phyloP scores from a whole-genome alignment of 2,329 filamentous ascomycete genomes.

The Talaromyces piceae region DNA sequence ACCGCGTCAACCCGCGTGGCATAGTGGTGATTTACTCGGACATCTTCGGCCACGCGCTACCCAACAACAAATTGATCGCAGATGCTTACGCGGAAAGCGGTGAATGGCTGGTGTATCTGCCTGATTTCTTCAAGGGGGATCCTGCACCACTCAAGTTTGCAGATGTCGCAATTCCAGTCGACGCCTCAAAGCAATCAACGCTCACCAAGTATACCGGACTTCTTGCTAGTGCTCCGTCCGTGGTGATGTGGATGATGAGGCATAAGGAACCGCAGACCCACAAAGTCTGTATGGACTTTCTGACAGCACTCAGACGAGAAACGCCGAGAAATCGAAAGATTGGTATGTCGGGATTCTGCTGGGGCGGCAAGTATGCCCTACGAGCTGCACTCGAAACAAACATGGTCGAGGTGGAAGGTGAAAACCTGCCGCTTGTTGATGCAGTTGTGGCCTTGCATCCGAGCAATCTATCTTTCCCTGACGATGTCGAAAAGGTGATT shows the following conservation, averaged over 20 bases:
- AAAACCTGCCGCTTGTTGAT: slow-evolving; percentile 29
- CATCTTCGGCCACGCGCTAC: slow-evolving; percentile 22
- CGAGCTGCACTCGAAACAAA: slow-evolving; percentile 23
- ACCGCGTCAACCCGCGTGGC: slow-evolving; percentile 20
- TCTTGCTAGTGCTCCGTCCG: slow-evolving; percentile 25
- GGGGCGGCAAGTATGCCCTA: slow-evolving; percentile 31
- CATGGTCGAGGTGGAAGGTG: slow-evolving; percentile 28
- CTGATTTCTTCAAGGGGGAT: slow-evolving; percentile 27
- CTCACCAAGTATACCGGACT: slow-evolving; percentile 34
- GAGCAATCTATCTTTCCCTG: slow-evolving; percentile 28
- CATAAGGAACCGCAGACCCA: slow-evolving; percentile 26
- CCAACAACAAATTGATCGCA: slow-evolving; percentile 27
- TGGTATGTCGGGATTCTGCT: slow-evolving; percentile 32
- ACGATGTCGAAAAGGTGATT: slow-evolving; percentile 24
- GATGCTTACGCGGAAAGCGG: slow-evolving; percentile 24
- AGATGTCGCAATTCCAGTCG: slow-evolving; percentile 30
- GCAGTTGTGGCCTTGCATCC: slow-evolving; percentile 33
- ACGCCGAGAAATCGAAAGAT: slow-evolving; percentile 26
- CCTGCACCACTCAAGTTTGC: slow-evolving; percentile 25
- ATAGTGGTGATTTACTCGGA: slow-evolving; percentile 26
- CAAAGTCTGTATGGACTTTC: slow-evolving; percentile 29
- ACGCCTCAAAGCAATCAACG: slow-evolving; percentile 27
- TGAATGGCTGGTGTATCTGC: slow-evolving; percentile 25
- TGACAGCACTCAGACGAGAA: slow-evolving; percentile 22
- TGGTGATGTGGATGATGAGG: slow-evolving; percentile 26